Evolutionary conservation across 768 basidiomycete species (phyloP).

Genomic region (Dioszegia crocea): DNA sequence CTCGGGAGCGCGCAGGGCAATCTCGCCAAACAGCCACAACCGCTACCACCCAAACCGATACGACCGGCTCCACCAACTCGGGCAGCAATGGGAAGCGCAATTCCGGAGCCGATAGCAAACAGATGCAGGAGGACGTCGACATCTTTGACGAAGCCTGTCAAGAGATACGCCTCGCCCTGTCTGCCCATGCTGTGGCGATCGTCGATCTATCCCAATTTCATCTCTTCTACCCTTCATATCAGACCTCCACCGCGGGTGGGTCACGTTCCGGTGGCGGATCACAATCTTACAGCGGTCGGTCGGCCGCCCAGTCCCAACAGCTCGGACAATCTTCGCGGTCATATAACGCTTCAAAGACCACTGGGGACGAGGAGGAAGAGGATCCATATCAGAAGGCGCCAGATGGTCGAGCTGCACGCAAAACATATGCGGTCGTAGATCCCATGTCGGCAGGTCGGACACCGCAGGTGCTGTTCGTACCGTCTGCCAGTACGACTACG

Average conservation of each 20-base stretch:
- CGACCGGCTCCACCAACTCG: too few species aligned
- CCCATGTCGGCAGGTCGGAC: slow-evolving; percentile 26
- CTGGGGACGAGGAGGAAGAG: slow-evolving; percentile 5
- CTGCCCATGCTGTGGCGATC: slow-evolving; percentile 41
- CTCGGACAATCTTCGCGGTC: background rate
- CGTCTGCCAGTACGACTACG: background rate
- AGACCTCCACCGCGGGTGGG: slow-evolving; percentile 26
- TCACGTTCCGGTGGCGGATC: slow-evolving; percentile 12
- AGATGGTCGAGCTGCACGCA: slow-evolving; percentile 15
- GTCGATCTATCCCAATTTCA: slow-evolving; percentile 46
- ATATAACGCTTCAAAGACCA: background rate
- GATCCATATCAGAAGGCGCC: slow-evolving; percentile 25
- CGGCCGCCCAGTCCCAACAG: background rate
- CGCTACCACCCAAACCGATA: background rate
- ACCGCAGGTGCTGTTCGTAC: slow-evolving; percentile 39
- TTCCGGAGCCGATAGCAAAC: slow-evolving; percentile 25
- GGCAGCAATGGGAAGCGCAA: slow-evolving; percentile 19
- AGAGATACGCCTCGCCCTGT: slow-evolving; percentile 37
- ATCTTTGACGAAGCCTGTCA: slow-evolving; percentile 44
- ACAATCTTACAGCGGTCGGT: background rate
- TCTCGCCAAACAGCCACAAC: slow-evolving; percentile 1
- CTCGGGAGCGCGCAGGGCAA: slow-evolving; percentile 18
- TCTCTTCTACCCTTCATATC: slow-evolving; percentile 44
- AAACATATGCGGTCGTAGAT: slow-evolving; percentile 33
- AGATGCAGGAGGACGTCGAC: slow-evolving; percentile 21